Base-by-base conservation (phyloP, 2,329 filamentous ascomycete species). In the Pseudocercospora fijiensis region DNA sequence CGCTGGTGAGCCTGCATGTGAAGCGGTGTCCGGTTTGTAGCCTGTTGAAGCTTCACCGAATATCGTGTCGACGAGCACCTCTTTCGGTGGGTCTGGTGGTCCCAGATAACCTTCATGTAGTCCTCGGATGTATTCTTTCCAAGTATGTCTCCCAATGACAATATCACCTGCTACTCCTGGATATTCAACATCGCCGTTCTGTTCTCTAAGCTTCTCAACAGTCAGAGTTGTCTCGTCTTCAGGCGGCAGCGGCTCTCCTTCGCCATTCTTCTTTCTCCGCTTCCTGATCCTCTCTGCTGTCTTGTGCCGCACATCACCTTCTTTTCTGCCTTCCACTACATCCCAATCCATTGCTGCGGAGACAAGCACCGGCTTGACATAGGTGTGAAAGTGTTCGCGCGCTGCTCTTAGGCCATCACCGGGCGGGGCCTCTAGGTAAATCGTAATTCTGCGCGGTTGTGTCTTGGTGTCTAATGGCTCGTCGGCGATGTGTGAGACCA, bases 31-130 rank as follows among this genome's bases (percentile, higher is more conserved):
- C 9, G 59, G 20, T 62, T 76, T 76, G 20, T 56, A 28, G 6
- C 53, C 53, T 41, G 53, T 56, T 37, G 53, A 56, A 33, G 16
- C 28, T 24, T 56, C 28, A 9, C 53, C 53, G 10, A 56, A 56
- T 10, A 56, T n/a, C 1, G 53, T 56, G 18, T 56, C 53, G 16
- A 56, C 53, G 3, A 56, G 30, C 51, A 64, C 64, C 13, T 70
- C 66, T 58, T 72, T 69, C 1, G 90, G 89, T 61, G 86, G 78
- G 64, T 89, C 86, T 49, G 96, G 80, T 7, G 95, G 92, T 0
- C 95, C 94, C 24, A 99, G 80, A 94, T 95, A 99, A 61, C 95
- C 95, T 78, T 99, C 95, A 76, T 99, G 95, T 69, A 98, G 75
- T 52, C 95, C 95, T 63, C 93, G 85, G 24, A 98, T 82, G 76